phyloP scores from a whole-genome alignment of 805 yeast species.

The Ogataea nonfermentans region DNA sequence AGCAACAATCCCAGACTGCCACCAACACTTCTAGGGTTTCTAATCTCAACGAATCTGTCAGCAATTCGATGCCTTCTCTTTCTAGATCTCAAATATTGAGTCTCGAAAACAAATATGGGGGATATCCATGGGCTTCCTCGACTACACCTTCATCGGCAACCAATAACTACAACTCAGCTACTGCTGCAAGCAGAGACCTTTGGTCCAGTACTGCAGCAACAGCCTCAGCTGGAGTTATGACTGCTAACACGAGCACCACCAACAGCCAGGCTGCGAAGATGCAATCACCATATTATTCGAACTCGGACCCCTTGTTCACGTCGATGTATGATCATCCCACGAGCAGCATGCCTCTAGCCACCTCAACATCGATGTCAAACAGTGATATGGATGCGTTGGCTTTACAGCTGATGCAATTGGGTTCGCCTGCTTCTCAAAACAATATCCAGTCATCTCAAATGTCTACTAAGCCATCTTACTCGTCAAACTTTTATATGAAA shows the following conservation, averaged over 20 bases:
- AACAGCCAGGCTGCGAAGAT: conserved; percentile 11
- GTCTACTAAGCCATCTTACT: conserved; percentile 4
- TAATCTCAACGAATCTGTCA: conserved; percentile 4
- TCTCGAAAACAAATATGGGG: conserved; percentile 13
- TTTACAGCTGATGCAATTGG: conserved; percentile 27
- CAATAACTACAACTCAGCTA: conserved; percentile 11
- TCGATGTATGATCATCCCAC: conserved; percentile 14
- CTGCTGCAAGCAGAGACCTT: conserved; percentile 18
- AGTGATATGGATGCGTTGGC: conserved; percentile 31
- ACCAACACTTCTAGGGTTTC: conserved; percentile 9
- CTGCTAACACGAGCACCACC: conserved; percentile 14
- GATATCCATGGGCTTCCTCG: conserved; percentile 18
- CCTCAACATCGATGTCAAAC: conserved; percentile 15
- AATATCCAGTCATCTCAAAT: conserved; percentile 5
- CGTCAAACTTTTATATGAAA: conserved; percentile 13
- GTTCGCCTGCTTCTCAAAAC: conserved; percentile 13
- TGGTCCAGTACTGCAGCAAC: conserved; percentile 21
- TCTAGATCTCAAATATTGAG: conserved; percentile 14
- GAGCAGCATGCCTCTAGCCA: conserved; percentile 11
- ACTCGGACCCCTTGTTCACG: conserved; percentile 16
- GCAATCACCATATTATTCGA: conserved; percentile 15
- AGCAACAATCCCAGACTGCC: conserved; percentile 8
- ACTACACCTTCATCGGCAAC: conserved; percentile 15
- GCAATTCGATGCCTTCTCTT: conserved; percentile 7
- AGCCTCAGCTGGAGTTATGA: conserved; percentile 15